Percentiles rank a stretch among this genome's conserved stretches.
Conservation (phyloP, 2,329 filamentous ascomycete genomes). For the Colletotrichum tamarilloi region DNA sequence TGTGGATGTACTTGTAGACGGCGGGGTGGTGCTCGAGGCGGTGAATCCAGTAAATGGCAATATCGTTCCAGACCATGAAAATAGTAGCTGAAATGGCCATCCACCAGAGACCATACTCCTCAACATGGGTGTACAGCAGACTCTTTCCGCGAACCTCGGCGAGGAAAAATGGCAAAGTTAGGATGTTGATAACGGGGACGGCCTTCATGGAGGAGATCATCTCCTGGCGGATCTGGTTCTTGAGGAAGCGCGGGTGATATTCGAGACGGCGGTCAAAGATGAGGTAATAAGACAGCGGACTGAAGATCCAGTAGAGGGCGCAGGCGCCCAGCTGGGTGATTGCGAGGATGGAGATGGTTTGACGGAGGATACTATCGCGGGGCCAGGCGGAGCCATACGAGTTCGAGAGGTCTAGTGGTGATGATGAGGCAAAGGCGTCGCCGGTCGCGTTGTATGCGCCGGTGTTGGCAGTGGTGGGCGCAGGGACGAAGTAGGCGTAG, state of each 20-base stretch:
- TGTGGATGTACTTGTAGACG: slow-evolving; percentile 59
- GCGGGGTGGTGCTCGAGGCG: slow-evolving; percentile 57
- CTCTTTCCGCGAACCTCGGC: slow-evolving; percentile 59
- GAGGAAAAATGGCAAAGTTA: slow-evolving; percentile 58
- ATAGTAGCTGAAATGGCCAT: slow-evolving; percentile 49
- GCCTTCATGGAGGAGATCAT: slow-evolving; percentile 55
- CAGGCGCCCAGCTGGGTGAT: slow-evolving; percentile 51
- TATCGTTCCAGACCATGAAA: slow-evolving; percentile 59
- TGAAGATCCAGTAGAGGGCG: slow-evolving; percentile 72
- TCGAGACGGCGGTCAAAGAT: slow-evolving; percentile 62
- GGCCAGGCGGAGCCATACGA: slow-evolving; percentile 45
- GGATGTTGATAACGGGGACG: slow-evolving; percentile 56
- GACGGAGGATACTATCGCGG: slow-evolving; percentile 54
- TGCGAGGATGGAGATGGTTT: slow-evolving; percentile 50
- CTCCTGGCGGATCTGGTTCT: slow-evolving; percentile 59
- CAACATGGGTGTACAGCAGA: slow-evolving; percentile 51
- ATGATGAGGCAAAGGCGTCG: slow-evolving; percentile 18
- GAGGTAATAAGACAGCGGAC: slow-evolving; percentile 78
- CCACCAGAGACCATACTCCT: slow-evolving; percentile 55
- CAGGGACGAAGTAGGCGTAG: slow-evolving; percentile 52
- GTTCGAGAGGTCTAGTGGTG: neutral
- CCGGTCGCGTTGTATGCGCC: slow-evolving; percentile 30
- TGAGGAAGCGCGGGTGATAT: slow-evolving; percentile 59
- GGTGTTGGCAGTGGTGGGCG: neutral
- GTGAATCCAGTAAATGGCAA: slow-evolving; percentile 61